These are phyloP conservation scores for Postia placenta DNA, from an alignment of 768 basidiomycete species.

Conservation along the genomic window DNA sequence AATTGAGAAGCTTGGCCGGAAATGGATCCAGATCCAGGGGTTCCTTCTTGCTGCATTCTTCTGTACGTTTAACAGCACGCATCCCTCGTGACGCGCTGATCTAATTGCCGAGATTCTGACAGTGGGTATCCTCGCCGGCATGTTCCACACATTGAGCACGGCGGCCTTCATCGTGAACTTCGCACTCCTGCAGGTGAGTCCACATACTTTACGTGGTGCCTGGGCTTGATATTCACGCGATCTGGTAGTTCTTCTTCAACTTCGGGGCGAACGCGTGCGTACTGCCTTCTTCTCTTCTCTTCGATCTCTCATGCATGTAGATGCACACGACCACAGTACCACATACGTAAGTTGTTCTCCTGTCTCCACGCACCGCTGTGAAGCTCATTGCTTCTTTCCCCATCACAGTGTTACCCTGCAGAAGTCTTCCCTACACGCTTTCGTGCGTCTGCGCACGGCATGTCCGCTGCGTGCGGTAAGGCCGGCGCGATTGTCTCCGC, in stretches of 20 bases:
- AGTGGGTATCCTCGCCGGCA: slow-evolving; percentile 68
- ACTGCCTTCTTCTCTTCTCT: no score
- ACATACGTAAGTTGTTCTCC: slow-evolving; percentile 18
- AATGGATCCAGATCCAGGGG: slow-evolving; percentile 70
- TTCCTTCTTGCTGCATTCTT: slow-evolving; percentile 68
- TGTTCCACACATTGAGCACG: slow-evolving; percentile 50
- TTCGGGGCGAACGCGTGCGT: slow-evolving; percentile 68
- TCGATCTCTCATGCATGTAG: background rate
- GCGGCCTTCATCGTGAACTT: slow-evolving; percentile 68
- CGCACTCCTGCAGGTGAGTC: slow-evolving; percentile 51
- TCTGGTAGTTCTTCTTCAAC: slow-evolving; percentile 67
- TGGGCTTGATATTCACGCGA: slow-evolving; percentile 1
- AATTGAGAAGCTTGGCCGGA: slow-evolving; percentile 69
- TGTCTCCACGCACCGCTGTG: background rate
- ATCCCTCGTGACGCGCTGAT: background rate
- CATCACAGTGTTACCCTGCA: slow-evolving; percentile 65
- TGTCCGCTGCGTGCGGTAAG: slow-evolving; percentile 71
- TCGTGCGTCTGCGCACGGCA: slow-evolving; percentile 67
- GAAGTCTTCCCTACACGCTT: slow-evolving; percentile 79
- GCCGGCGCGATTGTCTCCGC: slow-evolving; percentile 73
- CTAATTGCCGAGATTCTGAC: background rate
- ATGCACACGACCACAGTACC: slow-evolving; percentile 4
- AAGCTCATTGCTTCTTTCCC: background rate
- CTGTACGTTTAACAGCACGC: slow-evolving; percentile 31
- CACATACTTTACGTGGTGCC: background rate